Evolutionary conservation across 345 rosid species (phyloP).

Genomic region (Arabidopsis suecica): DNA sequence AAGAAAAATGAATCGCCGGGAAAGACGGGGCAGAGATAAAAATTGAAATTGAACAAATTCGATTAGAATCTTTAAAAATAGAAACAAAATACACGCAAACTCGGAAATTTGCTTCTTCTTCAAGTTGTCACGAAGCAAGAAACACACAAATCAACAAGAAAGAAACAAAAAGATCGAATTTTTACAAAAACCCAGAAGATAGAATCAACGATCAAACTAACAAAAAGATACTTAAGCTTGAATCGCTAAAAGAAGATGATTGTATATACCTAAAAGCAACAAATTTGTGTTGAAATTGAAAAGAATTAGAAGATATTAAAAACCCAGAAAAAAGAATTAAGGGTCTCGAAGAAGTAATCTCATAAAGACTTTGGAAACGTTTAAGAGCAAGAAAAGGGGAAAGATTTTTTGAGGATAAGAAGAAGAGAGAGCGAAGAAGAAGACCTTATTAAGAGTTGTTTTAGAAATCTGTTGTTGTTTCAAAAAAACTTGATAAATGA

Average conservation of each 20-base stretch:
- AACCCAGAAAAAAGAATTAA: neutral
- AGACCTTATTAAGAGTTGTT: conserved; percentile 27
- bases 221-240: neutral
- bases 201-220: conserved; percentile 30
- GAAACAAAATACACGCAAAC: conserved; percentile 36
- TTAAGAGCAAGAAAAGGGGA: conserved; percentile 38
- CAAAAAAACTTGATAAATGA: conserved; percentile 36
- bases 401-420: conserved; percentile 40
- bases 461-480: conserved; percentile 18
- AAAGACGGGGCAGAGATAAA: conserved; percentile 3
- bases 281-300: neutral
- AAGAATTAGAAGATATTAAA: conserved; percentile 5
- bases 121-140: conserved; percentile 31
- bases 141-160: conserved; percentile 22
- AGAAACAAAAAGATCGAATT: neutral
- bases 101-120: conserved; percentile 26
- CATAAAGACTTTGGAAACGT: conserved; percentile 37
- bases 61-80: conserved; percentile 18
- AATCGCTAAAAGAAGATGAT: conserved; percentile 35
- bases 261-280: conserved; percentile 12
- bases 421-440: conserved; percentile 28
- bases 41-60: conserved; percentile 23
- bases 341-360: conserved; percentile 26
- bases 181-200: conserved; percentile 36
- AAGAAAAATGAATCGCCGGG: conserved; percentile 24